Evolutionary conservation across 2,329 filamentous ascomycete species (phyloP), one percentile per base, ranked within the genome.

Genomic region (Nemania sp.): DNA sequence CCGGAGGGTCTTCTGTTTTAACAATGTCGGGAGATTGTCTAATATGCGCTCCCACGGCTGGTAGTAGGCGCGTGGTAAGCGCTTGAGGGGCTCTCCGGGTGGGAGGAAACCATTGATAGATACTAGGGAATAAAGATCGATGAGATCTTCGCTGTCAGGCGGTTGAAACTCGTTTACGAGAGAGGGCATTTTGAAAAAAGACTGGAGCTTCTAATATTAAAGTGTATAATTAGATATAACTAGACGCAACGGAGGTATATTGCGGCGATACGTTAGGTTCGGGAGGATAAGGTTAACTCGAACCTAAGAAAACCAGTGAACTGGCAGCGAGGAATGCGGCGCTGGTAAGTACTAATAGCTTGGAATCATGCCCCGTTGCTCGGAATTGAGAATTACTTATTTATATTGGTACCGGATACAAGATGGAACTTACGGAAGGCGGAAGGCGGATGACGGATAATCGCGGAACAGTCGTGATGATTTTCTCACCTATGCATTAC

Each of bases 1-100:
- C 45, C 86, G 82, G 49, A 90, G 74, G 58, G 84, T 79, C 73
- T 82, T 85, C 70, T 81, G 85, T 45, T 87, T 77, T 25, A 90
- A 79, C 29, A 90, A 74, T 1, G 81, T 79, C 65, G 90, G 87
- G 34, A 91, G 77, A 64, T 87, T 86, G 54, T 80, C 79, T 29
- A 85, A 77, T 9, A 89, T 76, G 15, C 80, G 77, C 73, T 91
- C 88, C 88, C 88, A 91, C 62, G 82, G 82, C 49, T 81, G 76
- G 69, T 90, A 91, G 74, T 90, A 90, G 1, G 80, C 73, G 68
- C 88, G 81, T 6, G 85, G 80, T 15, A 91, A 77, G 34, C 77
- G 69, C 46, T 83, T 79, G 15, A 90, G 77, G 3, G 88, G 88
- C 12, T 81, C 74, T 49, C 85, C 79, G 35, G 81, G 74, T 0